Conservation (phyloP, 2,329 filamentous ascomycete genomes). For the Claviceps sp. region DNA sequence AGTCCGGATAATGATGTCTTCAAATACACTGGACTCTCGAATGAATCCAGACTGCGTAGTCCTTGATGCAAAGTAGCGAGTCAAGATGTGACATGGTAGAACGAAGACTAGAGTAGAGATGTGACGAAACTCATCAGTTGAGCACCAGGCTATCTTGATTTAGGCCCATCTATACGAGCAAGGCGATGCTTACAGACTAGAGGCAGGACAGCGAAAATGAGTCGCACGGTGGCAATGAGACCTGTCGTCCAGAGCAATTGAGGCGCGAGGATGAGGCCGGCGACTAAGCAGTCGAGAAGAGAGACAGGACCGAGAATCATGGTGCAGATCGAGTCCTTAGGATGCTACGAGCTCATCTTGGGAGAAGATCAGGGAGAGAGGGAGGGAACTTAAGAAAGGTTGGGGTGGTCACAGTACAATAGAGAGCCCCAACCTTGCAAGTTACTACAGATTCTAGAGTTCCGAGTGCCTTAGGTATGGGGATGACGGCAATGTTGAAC, state of each 20-base stretch:
- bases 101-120: background rate
- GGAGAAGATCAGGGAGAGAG: background rate
- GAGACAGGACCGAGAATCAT: conserved; percentile 68
- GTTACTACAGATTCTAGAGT: too few relatives aligned
- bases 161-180: background rate
- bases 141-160: background rate
- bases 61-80: conserved; percentile 9
- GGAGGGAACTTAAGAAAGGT: background rate
- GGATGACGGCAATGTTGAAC: too few relatives aligned
- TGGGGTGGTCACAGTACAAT: background rate
- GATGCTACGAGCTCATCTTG: background rate
- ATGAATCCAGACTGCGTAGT: conserved; percentile 43
- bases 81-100: conserved; percentile 4
- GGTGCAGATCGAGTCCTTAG: background rate
- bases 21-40: conserved; percentile 57
- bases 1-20: conserved; percentile 64
- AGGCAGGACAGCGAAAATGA: conserved; percentile 58
- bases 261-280: conserved; percentile 55
- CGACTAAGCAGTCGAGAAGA: conserved; percentile 62
- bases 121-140: background rate
- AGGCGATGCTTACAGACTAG: conserved; percentile 18
- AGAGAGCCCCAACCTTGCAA: too few relatives aligned
- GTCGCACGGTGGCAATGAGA: conserved; percentile 41
- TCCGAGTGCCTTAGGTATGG: too few relatives aligned
- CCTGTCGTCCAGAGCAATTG: conserved; percentile 59